These are phyloP conservation scores for Jackrogersella multiformis DNA, from an alignment of 495 filamentous ascomycete species.

Conservation along the genomic window DNA sequence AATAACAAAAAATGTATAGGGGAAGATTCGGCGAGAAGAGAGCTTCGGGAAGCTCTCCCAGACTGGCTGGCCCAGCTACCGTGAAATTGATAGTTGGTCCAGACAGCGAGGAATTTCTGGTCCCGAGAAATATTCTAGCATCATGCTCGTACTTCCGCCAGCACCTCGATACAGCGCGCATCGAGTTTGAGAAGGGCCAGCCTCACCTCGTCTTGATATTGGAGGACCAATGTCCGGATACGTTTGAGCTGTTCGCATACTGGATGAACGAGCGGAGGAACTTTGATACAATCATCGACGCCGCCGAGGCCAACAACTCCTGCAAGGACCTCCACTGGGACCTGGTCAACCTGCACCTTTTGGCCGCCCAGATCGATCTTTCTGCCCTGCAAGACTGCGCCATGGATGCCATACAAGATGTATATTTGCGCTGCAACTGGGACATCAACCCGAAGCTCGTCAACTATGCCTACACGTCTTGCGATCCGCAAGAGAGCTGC, in stretches of 20 bases:
- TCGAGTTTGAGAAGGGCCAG: slow-evolving; percentile 40
- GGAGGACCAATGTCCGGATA: slow-evolving; percentile 53
- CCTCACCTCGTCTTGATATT: slow-evolving; percentile 48
- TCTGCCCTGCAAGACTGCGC: slow-evolving; percentile 56
- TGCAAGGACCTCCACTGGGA: slow-evolving; percentile 51
- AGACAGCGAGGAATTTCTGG: slow-evolving; percentile 51
- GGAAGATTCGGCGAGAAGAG: slow-evolving; percentile 25
- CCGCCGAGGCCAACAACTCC: slow-evolving; percentile 42
- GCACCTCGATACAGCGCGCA: slow-evolving; percentile 44
- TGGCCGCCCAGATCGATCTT: slow-evolving; percentile 54
- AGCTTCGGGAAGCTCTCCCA: slow-evolving; percentile 28
- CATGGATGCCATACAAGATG: slow-evolving; percentile 60
- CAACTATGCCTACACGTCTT: slow-evolving; percentile 55
- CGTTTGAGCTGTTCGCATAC: slow-evolving; percentile 58
- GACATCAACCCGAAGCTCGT: slow-evolving; percentile 56
- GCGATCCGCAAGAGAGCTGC: slow-evolving; percentile 52
- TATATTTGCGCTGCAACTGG: slow-evolving; percentile 60
- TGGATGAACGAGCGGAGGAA: slow-evolving; percentile 54
- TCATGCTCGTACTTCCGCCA: slow-evolving; percentile 54
- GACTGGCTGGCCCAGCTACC: slow-evolving; percentile 43
- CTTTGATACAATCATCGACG: slow-evolving; percentile 52
- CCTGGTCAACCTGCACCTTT: slow-evolving; percentile 57
- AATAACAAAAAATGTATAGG: slow-evolving; percentile 22
- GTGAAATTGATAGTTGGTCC: slow-evolving; percentile 56
- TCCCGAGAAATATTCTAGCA: slow-evolving; percentile 53